Evolutionary conservation across 192 early-diverging fungal species (phyloP).

Genomic region (Coemansia sp.): DNA sequence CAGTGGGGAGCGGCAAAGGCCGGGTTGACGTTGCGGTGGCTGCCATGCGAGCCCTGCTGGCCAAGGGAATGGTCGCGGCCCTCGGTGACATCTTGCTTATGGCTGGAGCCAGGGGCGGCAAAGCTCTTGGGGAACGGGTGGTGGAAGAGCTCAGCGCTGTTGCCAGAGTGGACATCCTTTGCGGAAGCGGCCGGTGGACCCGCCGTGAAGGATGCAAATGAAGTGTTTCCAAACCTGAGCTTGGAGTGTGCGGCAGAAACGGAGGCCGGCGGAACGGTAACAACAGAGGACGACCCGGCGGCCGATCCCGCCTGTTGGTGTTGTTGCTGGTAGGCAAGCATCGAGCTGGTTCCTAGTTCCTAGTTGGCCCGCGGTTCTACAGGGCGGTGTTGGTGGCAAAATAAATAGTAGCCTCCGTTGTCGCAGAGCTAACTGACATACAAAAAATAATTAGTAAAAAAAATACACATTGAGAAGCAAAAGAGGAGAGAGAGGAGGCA

Average conservation of each 20-base stretch:
- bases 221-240: conserved; percentile 52
- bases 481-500: conserved; percentile 5
- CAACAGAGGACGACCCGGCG: conserved; percentile 18
- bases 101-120: conserved; percentile 27
- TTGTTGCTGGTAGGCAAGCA: conserved; percentile 56
- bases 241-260: conserved; percentile 37
- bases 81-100: conserved; percentile 26
- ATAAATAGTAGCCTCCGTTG: conserved; percentile 10
- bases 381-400: conserved; percentile 8
- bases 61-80: conserved; percentile 26
- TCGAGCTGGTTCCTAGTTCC: conserved; percentile 15
- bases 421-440: conserved; percentile 12
- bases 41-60: conserved; percentile 45
- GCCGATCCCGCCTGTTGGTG: conserved; percentile 32
- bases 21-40: conserved; percentile 34
- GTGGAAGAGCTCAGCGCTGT: not conserved
- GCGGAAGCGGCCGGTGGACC: not conserved
- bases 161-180: not conserved
- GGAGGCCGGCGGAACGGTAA: conserved; percentile 42
- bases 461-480: not conserved
- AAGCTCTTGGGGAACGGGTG: conserved; percentile 30
- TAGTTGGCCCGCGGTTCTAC: conserved; percentile 11
- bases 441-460: conserved; percentile 9
- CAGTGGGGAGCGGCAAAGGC: conserved; percentile 43
- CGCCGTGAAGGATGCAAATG: conserved; percentile 11